Percentiles rank a stretch among this genome's conserved stretches.
Conservation (phyloP, 768 basidiomycete species). For the Tricholoma flavovirens region DNA sequence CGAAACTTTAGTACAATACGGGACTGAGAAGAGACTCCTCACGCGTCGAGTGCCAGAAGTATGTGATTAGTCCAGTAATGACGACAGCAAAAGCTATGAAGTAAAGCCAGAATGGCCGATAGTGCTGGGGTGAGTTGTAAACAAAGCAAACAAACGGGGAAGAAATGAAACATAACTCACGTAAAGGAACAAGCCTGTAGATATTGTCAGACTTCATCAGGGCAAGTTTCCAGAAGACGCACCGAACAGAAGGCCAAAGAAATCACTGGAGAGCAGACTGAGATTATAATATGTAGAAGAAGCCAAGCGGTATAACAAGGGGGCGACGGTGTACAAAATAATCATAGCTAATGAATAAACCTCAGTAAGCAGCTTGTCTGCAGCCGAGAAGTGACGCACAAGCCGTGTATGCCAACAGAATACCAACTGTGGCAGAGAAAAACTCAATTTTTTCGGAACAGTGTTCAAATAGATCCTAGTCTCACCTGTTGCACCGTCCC, state of each 20-base stretch:
- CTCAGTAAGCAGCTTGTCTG: background rate
- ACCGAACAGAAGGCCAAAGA: slow-evolving; percentile 81
- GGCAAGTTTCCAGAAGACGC: slow-evolving; percentile 18
- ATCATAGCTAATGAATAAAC: slow-evolving; percentile 55
- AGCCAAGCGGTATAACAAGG: slow-evolving; percentile 79
- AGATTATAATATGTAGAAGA: slow-evolving; percentile 85
- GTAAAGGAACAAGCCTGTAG: slow-evolving; percentile 44
- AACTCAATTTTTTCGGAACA: background rate
- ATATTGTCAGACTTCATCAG: background rate
- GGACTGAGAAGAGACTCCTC: slow-evolving; percentile 25
- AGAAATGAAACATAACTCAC: slow-evolving; percentile 19
- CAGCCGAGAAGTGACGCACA: slow-evolving; percentile 21
- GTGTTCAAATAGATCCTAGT: background rate
- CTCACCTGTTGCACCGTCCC: slow-evolving; percentile 70
- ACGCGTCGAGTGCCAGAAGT: slow-evolving; percentile 87
- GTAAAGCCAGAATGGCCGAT: slow-evolving; percentile 83
- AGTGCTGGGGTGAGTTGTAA: slow-evolving; percentile 46
- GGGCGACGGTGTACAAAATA: slow-evolving; percentile 80
- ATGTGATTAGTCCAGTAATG: slow-evolving; percentile 66
- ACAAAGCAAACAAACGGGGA: background rate
- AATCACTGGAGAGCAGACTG: slow-evolving; percentile 82
- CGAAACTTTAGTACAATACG: slow-evolving; percentile 2
- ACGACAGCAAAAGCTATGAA: slow-evolving; percentile 74
- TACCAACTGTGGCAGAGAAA: slow-evolving; percentile 30
- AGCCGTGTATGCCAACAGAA: slow-evolving; percentile 35